Evolutionary conservation across 345 rosid genomes (phyloP).

Genomic region (Psidium friedrichsthalianum): DNA sequence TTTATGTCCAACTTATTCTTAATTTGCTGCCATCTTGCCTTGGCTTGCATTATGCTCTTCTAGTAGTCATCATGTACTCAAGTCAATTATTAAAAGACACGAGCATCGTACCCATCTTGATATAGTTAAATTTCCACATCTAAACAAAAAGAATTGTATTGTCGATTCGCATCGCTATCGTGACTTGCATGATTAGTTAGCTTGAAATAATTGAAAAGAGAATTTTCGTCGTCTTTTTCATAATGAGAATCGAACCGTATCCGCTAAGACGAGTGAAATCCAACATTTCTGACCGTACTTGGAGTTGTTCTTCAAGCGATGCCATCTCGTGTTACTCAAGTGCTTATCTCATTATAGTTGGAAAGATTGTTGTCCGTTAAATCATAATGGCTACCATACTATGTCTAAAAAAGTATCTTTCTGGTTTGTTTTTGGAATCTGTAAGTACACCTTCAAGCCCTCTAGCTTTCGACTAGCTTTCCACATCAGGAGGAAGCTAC

Average conservation of each 20-base stretch:
- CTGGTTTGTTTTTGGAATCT: too few species aligned
- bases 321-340: rapidly evolving
- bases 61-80: neutral
- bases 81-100: neutral
- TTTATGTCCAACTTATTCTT: neutral
- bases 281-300: neutral
- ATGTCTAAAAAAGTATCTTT: too few species aligned
- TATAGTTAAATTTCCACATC: neutral
- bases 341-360: neutral
- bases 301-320: neutral
- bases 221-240: neutral
- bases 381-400: neutral
- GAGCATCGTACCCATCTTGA: neutral
- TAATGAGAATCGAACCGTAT: neutral
- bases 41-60: neutral
- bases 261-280: neutral
- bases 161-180: neutral
- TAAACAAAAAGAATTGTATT: neutral
- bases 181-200: neutral
- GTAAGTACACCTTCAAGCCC: too few species aligned
- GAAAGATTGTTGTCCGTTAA: neutral
- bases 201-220: neutral
- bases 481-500: neutral
- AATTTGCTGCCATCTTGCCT: neutral
- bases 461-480: too few species aligned